These are phyloP conservation scores for Micractinium sp. DNA, from an alignment of 139 green algal species.

Conservation along the genomic window DNA sequence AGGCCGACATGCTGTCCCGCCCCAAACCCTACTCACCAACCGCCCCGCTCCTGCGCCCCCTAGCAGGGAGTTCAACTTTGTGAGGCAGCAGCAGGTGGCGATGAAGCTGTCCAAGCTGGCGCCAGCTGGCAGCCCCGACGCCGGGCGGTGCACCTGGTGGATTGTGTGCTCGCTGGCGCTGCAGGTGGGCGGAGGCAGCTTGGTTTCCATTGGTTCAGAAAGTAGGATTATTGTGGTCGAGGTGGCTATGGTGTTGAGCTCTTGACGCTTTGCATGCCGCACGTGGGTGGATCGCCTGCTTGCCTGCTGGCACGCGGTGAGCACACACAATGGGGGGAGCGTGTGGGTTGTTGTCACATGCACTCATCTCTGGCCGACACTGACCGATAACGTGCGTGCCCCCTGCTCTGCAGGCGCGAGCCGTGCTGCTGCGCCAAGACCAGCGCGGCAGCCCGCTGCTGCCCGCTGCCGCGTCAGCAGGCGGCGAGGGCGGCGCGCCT, in stretches of 20 bases:
- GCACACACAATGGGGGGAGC: too few relatives aligned
- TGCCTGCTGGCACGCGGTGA: too few relatives aligned
- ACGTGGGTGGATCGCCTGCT: too few relatives aligned
- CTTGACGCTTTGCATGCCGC: neutral
- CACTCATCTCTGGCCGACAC: neutral
- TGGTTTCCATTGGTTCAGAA: neutral
- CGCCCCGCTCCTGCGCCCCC: neutral
- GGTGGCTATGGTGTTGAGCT: neutral
- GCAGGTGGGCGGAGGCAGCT: slow-evolving; percentile 45
- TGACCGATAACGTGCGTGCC: neutral
- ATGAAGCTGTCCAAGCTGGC: slow-evolving; percentile 69
- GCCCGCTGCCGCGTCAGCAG: neutral
- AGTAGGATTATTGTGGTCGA: too few relatives aligned
- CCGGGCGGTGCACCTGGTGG: slow-evolving; percentile 75
- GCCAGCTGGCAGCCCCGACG: slow-evolving; percentile 1
- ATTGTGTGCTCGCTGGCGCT: slow-evolving; percentile 61
- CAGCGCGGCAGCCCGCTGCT: neutral
- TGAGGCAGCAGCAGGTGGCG: slow-evolving; percentile 81
- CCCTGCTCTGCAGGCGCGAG: neutral
- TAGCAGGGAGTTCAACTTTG: slow-evolving; percentile 64
- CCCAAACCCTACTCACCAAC: neutral
- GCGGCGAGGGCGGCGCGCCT: neutral
- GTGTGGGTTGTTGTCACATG: too few relatives aligned
- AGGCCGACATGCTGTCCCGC: too few relatives aligned
- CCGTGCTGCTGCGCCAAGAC: neutral